Base-by-base conservation (phyloP, 768 basidiomycete species). In the Grammothele lineata region DNA sequence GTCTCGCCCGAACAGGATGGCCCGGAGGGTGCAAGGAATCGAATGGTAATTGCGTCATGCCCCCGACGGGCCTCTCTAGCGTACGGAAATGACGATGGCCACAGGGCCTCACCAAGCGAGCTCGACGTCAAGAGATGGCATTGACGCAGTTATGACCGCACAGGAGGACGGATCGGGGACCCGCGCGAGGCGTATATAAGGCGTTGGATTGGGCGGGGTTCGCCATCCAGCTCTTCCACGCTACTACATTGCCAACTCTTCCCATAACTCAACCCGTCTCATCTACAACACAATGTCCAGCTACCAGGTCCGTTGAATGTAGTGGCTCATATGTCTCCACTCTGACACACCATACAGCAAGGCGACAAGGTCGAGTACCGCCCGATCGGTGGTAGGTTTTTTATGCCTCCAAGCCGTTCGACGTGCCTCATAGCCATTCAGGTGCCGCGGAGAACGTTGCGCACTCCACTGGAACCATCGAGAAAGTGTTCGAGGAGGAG, bases 301-400 rank as follows among this genome's bases (percentile, higher is more conserved):
- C 17, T 45, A 53, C 43, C n/a, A 48, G 42, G 51, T 48, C 21
- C 22, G 24, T 32, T n/a, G n/a, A n/a, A 8, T 15, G 27, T 42
- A 22, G 15, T 12, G 30, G 5, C 9, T 38, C 23, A 21, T 9
- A 27, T 1, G 33, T 11, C 24, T 10, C 30, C 15, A 39, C 5
- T 18, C 17, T 30, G 37, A 49, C 10, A 32, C 15, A n/a, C 30
- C 17, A 10, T 37, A 8, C 37, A 66, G 68, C 53, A 62, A 48
- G 71, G 71, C 43, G 70, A 75, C 50, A 66, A 58, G 47, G 68
- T 75, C 53, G 71, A 72, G 53, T 75, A 74, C 48, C 64, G 69
- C 41, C 69, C 69, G 33, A 66, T 73, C 25, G 73, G 73, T 9
- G 72, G 70, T 18, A 33, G 23, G 47, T 35, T 24, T 5, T 14